phyloP scores from a whole-genome alignment of 2,329 filamentous ascomycete genomes.

The Aspergillus awamori region DNA sequence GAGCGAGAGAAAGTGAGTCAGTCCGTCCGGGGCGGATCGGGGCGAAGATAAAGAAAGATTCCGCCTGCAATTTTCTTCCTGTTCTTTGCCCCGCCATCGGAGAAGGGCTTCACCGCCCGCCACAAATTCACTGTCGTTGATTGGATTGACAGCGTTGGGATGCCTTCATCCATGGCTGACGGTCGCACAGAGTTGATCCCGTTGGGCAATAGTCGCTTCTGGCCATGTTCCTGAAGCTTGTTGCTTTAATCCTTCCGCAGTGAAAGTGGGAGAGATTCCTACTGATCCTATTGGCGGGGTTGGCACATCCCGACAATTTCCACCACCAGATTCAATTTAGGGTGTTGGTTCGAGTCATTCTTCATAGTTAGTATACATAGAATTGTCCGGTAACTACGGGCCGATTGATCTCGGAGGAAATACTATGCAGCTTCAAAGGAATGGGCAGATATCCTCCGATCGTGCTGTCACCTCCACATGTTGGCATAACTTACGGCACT shows the following conservation, averaged over 20 bases:
- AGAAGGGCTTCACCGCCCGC: slow-evolving; percentile 2
- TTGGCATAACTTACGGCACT: no score
- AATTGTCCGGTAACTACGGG: no score
- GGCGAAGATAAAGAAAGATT: not conserved
- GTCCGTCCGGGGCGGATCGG: slow-evolving; percentile 3
- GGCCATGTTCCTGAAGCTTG: not conserved
- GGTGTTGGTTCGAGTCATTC: no score
- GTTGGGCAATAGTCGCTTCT: not conserved
- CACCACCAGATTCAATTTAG: no score
- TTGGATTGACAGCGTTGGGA: not conserved
- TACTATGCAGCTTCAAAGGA: no score
- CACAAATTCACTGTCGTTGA: not conserved
- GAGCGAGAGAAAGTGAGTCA: not conserved
- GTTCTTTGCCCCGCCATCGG: slow-evolving; percentile 9
- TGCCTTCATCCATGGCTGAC: not conserved
- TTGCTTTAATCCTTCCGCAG: not conserved
- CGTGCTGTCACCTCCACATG: no score
- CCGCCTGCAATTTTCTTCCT: slow-evolving; percentile 3
- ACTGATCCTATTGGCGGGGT: not conserved
- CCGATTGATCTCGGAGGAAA: no score
- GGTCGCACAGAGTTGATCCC: not conserved
- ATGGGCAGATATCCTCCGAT: no score
- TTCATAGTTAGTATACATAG: no score
- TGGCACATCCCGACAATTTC: no score
- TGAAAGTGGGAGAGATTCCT: not conserved